These are phyloP conservation scores for Daldinia vernicosa DNA, from an alignment of 495 filamentous ascomycete species.

Conservation along the genomic window DNA sequence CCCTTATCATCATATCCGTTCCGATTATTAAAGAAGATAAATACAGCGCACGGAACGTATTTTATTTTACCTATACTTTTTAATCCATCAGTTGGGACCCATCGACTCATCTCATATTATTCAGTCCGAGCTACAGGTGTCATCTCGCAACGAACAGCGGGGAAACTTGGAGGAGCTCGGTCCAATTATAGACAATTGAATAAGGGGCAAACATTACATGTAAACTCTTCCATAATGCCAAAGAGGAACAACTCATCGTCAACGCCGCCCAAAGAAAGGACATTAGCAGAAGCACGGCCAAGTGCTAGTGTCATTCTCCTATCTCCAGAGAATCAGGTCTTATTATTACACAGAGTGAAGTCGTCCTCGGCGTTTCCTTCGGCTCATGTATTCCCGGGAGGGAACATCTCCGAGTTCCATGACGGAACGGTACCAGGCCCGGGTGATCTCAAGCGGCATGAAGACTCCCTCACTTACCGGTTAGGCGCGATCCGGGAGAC, in stretches of 20 bases:
- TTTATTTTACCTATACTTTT: neutral
- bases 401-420: slow-evolving; percentile 75
- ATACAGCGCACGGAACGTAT: neutral
- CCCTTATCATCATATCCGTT: neutral
- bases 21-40: neutral
- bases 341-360: slow-evolving; percentile 85
- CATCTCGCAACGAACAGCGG: neutral
- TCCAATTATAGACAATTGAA: neutral
- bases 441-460: slow-evolving; percentile 62
- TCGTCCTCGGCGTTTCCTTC: slow-evolving; percentile 86
- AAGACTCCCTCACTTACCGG: slow-evolving; percentile 74
- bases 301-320: slow-evolving; percentile 78
- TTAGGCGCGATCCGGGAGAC: slow-evolving; percentile 86
- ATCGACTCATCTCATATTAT: slow-evolving; percentile 14
- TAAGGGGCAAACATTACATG: neutral
- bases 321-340: slow-evolving; percentile 84
- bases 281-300: slow-evolving; percentile 31
- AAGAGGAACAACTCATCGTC: slow-evolving; percentile 10
- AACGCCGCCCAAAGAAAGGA: slow-evolving; percentile 13
- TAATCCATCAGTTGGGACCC: neutral
- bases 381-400: slow-evolving; percentile 97
- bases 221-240: neutral
- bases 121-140: neutral
- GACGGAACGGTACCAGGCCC: slow-evolving; percentile 68
- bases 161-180: too few relatives aligned